Base-by-base conservation (phyloP, 306 rosid genomes). In the Adenanthera pavonina region DNA sequence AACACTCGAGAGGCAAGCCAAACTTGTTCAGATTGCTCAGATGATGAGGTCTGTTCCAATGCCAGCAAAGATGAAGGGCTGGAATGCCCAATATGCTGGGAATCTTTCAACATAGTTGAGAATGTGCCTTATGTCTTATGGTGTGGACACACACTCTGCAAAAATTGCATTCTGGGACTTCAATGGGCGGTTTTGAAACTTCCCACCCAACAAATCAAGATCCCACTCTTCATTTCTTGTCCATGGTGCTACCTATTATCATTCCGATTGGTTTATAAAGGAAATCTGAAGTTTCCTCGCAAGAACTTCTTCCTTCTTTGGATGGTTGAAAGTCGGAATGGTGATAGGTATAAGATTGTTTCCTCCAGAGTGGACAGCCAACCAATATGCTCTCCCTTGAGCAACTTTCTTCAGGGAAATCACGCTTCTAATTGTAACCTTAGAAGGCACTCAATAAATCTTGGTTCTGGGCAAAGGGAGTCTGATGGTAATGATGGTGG, bases 91-190 rank as follows among this genome's bases (percentile, higher is more conserved):
- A 93, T 95, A 78, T 95, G 99, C 79, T 88, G 91, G 85, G 99
- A 95, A 79, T 91, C 97, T 16, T 95, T 95, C 85, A 95, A 95
- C 89, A 89, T 93, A 82, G 97, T 95, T 72, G 99, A 95, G 92
- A 95, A 95, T 16, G 86, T 95, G 60, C 99, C 99, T 35, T 94
- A 91, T 87, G 97, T 95, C 78, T 86, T 95, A 70, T 92, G 99
- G 97, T 95, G 99, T 40, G 99, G 99, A 41, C 99, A 95, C 86
- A 88, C 94, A 15, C 87, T 95, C 30, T 95, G 99, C 84, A 95
- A 89, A 80, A 91, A 92, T 78, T 95, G 99, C 43, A 86, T 95
- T 77, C 68, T 95, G n/a, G 99, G 94, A 83, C 95, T 95, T 80
- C 97, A 95, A 69, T 90, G 95, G 94, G 95, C 95, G 8, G 78